Evolutionary conservation across 2,329 filamentous ascomycete genomes (phyloP), one percentile per base, ranked within the genome.

Genomic region (Capronia epimyces): DNA sequence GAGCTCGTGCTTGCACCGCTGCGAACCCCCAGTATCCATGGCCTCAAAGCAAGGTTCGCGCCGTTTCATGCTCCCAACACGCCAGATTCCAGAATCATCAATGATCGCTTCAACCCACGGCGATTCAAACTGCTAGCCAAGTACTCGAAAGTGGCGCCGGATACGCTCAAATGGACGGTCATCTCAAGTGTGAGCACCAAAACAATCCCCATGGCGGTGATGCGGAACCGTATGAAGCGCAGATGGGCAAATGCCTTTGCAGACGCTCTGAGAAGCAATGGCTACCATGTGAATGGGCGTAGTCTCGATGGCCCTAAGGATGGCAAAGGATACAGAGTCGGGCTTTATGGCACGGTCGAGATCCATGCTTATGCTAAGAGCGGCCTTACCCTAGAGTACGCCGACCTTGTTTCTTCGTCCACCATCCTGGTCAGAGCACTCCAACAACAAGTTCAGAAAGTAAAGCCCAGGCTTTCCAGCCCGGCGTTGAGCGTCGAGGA

Each of bases 101-200:
- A 53, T 43, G 66, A 72, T 56, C 64, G 67, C 1, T 61, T 73
- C 43, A 63, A 64, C 13, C 65, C 66, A 16, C 71, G 69, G 57
- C 62, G 48, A 13, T 34, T 40, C 24, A 40, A 44, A 5, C 21
- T 72, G 45, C 36, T 62, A 20, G 59, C 71, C 34, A 61, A 65
- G 48, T 71, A 66, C 46, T 57, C 60, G 6, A 62, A 65, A 49
- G 69, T 72, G 37, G 65, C 70, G 34, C 65, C 63, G 8, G 65
- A 70, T 59, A 66, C 65, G 27, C 66, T 81, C 15, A 76, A 76
- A 70, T 78, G 74, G 72, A 63, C 65, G 13, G 68, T 75, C 4
- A 60, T 69, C 50, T 45, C 64, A 50, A 55, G 65, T 46, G 53
- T 60, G 53, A 46, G 63, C 61, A 47, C 56, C n/a, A 59, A 56